These are phyloP conservation scores for Tuber brumale DNA, from an alignment of 495 filamentous ascomycete genomes.

Conservation along the genomic window DNA sequence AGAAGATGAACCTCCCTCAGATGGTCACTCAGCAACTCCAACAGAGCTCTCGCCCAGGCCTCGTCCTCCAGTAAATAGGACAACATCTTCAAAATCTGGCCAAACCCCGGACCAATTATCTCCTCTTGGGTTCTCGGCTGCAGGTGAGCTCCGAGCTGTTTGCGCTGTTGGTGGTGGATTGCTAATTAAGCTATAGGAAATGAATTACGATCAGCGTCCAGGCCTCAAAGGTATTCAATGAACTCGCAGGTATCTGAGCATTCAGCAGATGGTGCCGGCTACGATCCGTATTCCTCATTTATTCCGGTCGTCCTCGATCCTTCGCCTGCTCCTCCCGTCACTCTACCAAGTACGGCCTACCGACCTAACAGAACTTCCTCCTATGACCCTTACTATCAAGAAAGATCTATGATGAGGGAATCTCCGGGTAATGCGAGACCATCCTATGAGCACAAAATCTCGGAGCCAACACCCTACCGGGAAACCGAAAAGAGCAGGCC, in stretches of 20 bases:
- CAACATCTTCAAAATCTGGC: slow-evolving; percentile 29
- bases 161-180: background rate
- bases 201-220: slow-evolving; percentile 33
- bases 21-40: slow-evolving; percentile 59
- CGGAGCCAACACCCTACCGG: slow-evolving; percentile 21
- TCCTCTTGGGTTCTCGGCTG: slow-evolving; percentile 33
- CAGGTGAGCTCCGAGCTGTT: slow-evolving; percentile 18
- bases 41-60: slow-evolving; percentile 66
- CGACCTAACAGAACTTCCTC: slow-evolving; percentile 30
- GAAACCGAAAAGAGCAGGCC: slow-evolving; percentile 28
- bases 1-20: slow-evolving; percentile 60
- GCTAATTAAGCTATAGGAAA: slow-evolving; percentile 13
- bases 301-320: slow-evolving; percentile 90
- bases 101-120: slow-evolving; percentile 39
- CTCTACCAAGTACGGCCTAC: slow-evolving; percentile 46
- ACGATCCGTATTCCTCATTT: slow-evolving; percentile 52
- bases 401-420: slow-evolving; percentile 24
- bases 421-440: slow-evolving; percentile 20
- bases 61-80: slow-evolving; percentile 43
- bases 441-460: slow-evolving; percentile 24
- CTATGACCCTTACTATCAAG: slow-evolving; percentile 30
- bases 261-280: slow-evolving; percentile 22
- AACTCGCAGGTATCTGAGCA: slow-evolving; percentile 56
- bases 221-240: slow-evolving; percentile 57
- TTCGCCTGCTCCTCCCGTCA: slow-evolving; percentile 58